Percentiles rank a stretch among this genome's conserved stretches.
These are phyloP conservation scores for Beta vulgaris DNA, from an alignment of 148 eudicot species.

Conservation along the genomic window DNA sequence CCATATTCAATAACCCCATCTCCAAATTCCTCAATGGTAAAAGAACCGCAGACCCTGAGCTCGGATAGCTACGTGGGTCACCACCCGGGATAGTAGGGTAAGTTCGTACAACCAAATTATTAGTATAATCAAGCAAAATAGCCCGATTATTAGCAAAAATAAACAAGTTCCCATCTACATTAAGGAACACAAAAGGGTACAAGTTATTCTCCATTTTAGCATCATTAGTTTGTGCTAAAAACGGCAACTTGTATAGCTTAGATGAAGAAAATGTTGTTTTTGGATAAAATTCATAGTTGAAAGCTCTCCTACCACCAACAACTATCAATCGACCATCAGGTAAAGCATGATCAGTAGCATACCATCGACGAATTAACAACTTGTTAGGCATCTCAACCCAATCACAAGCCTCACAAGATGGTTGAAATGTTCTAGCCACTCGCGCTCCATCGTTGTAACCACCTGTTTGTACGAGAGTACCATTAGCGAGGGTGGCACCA, in stretches of 20 bases:
- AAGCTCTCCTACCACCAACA: constrained; percentile 57
- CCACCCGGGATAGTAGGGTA: constrained; percentile 61
- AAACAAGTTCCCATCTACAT: constrained; percentile 59
- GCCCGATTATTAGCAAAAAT: constrained; percentile 77
- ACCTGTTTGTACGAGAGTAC: constrained; percentile 62
- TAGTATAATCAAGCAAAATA: constrained; percentile 47
- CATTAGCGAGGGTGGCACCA: constrained; percentile 49
- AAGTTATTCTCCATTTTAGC: constrained; percentile 45
- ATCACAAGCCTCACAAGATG: constrained; percentile 44
- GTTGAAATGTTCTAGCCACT: constrained; percentile 37
- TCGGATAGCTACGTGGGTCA: constrained; percentile 63
- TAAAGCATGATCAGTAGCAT: constrained; percentile 42
- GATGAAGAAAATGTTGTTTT: constrained; percentile 11
- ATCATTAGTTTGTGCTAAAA: constrained; percentile 45
- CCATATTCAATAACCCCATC: not conserved
- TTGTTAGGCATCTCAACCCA: constrained; percentile 44
- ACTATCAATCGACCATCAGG: constrained; percentile 66
- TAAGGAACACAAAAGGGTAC: constrained; percentile 67
- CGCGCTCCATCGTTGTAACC: constrained; percentile 61
- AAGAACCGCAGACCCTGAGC: constrained; percentile 64
- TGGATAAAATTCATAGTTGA: constrained; percentile 67
- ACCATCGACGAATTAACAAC: constrained; percentile 24
- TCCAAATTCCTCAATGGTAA: constrained; percentile 48
- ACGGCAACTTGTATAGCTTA: constrained; percentile 31
- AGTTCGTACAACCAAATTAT: constrained; percentile 30